These are phyloP conservation scores for Coelastrella sp. DNA, from an alignment of 139 green algal species.

Conservation along the genomic window DNA sequence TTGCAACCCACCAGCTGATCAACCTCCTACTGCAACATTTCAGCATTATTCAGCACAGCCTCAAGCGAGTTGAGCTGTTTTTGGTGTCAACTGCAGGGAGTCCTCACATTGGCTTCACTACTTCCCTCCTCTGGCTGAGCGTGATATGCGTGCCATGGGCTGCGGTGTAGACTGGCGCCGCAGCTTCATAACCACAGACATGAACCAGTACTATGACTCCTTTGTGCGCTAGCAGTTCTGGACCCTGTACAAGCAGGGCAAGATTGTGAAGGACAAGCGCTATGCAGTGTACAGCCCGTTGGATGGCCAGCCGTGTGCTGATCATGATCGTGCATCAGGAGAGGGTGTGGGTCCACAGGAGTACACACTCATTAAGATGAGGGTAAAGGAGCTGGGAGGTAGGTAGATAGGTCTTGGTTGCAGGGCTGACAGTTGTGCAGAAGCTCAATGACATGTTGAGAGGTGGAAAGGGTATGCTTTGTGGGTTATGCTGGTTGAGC, in stretches of 20 bases:
- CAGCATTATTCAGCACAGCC: too few species aligned
- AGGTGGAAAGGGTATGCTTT: too few species aligned
- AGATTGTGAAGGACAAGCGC: conserved; percentile 96
- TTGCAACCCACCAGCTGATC: too few species aligned
- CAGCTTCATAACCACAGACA: conserved; percentile 98
- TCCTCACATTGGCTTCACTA: conserved; percentile 93
- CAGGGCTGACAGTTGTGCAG: too few species aligned
- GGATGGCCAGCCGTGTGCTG: conserved; percentile 96
- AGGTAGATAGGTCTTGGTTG: too few species aligned
- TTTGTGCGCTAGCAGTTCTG: conserved; percentile 98
- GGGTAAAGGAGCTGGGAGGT: conserved; percentile 83
- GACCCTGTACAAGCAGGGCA: conserved; percentile 79
- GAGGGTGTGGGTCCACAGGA: conserved; percentile 97
- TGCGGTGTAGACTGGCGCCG: conserved; percentile 98
- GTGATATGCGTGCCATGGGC: conserved; percentile 93
- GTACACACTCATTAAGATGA: conserved; percentile 99
- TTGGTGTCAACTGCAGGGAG: conserved; percentile 60
- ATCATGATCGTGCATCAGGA: conserved; percentile 93
- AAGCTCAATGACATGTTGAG: too few species aligned
- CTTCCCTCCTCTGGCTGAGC: conserved; percentile 92
- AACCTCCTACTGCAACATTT: too few species aligned
- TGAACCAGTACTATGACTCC: conserved; percentile 98
- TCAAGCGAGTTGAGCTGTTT: too few species aligned
- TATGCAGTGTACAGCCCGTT: conserved; percentile 94
- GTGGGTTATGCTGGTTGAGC: too few species aligned